These are phyloP conservation scores for Allium fistulosum DNA, from an alignment of 106 monocot genomes.

Conservation along the genomic window DNA sequence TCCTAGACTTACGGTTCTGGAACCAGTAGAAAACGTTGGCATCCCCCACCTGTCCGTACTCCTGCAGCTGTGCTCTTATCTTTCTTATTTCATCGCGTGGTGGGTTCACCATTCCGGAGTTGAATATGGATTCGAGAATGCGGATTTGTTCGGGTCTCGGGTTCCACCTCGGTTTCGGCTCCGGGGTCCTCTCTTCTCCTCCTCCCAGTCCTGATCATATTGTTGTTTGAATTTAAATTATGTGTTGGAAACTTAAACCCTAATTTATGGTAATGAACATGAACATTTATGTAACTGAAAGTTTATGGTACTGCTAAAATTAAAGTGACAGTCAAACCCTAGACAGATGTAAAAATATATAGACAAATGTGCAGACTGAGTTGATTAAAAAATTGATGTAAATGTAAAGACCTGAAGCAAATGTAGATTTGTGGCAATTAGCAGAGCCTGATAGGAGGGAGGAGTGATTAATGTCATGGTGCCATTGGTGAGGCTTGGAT, in stretches of 20 bases:
- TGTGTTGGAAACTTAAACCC: slow-evolving; percentile 5
- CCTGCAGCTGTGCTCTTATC: slow-evolving; percentile 81
- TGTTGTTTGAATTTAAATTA: neutral
- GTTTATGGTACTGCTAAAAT: too few species aligned
- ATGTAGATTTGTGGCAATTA: slow-evolving; percentile 49
- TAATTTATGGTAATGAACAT: neutral
- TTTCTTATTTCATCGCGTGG: slow-evolving; percentile 84
- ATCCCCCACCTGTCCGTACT: slow-evolving; percentile 92
- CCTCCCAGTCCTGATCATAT: slow-evolving; percentile 16
- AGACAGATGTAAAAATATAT: too few species aligned
- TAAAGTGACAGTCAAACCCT: too few species aligned
- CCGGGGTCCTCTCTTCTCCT: slow-evolving; percentile 70
- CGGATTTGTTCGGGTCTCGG: slow-evolving; percentile 95
- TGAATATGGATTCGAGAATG: slow-evolving; percentile 91
- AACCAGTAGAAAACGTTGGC: slow-evolving; percentile 99
- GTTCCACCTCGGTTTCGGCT: slow-evolving; percentile 96
- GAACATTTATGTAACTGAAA: too few species aligned
- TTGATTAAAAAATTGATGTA: too few species aligned
- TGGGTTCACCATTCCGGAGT: slow-evolving; percentile 95
- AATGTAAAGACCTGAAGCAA: slow-evolving; percentile 34
- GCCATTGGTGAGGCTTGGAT: slow-evolving; percentile 86
- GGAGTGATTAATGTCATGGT: slow-evolving; percentile 72
- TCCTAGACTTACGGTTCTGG: slow-evolving; percentile 79
- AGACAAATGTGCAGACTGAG: too few species aligned
- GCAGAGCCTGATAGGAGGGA: slow-evolving; percentile 36